Base-by-base conservation (phyloP, 352 stramenopile species). In the Pythium sp. region DNA sequence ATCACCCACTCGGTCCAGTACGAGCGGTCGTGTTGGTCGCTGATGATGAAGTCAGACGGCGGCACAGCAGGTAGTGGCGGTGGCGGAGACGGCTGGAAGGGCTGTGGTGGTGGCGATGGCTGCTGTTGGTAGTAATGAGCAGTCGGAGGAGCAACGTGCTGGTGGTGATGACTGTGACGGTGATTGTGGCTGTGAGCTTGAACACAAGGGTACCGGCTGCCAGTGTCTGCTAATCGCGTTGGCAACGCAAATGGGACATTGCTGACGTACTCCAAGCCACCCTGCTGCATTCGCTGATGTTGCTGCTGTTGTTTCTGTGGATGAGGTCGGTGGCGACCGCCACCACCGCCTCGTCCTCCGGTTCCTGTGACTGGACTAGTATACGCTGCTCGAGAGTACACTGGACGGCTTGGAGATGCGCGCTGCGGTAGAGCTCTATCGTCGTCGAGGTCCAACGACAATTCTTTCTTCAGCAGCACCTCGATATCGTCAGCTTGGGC, bases 1-100 rank as follows among this genome's bases (percentile, higher is more conserved):
- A 95, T 93, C 41, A 90, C 87, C 79, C 79, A 95, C 49, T 86
- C 70, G 6, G 85, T 93, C 87, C 87, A 95, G 67, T 91, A 95
- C 4, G 80, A 76, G 7, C 85, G 83, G 66, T 93, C 85, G 18
- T 74, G 22, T 20, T 64, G 61, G 9, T 58, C n/a, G 28, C 60
- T 47, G 15, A 51, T 18, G 6, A 20, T 36, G 7, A 58, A 36
- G 46, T 65, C 67, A 6, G 20, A 32, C 11, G 38, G 36, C 2
- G 60, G 26, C 5, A 38, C 3, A 38, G 32, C 4, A 12, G 54
- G 32, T 22, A 30, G 30, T 14, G 68, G 32, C 26, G 32, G 15
- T 15, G 34, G 26, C 4, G 11, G 30, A 22, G 26, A 57, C 12
- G 34, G n/a, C 26, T 49, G 24, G 20, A 11, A 49, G 32, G 47